Base-by-base conservation (phyloP, 768 basidiomycete species). In the Lactarius hatsudake region DNA sequence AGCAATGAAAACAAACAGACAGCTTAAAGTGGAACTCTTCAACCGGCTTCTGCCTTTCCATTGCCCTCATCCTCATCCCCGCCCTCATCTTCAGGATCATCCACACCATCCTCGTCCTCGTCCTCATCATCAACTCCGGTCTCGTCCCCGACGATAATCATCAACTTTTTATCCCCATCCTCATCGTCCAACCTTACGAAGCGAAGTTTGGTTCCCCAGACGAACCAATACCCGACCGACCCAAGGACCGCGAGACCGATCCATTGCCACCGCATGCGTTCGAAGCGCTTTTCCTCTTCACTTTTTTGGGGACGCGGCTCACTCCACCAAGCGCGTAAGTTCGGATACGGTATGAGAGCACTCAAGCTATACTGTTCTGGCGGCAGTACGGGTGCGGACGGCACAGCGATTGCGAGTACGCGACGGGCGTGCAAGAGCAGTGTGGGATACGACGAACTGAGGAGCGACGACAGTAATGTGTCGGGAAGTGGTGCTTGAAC, bases 401-500 rank as follows among this genome's bases (percentile, higher is more conserved):
- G 67, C 63, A 73, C 76, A 13, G 78, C 77, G 38, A 72, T 69
- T 2, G 78, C 62, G 54, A 79, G 73, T 54, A 92, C 76, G 36
- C 82, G 80, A 58, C 81, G 79, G 5, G 90, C 86, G 70, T 91
- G 89, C 8, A 81, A 75, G 15, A 83, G 76, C 51, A 93, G 80
- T 10, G 78, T 73, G 0, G 88, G 83, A 73, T 87, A 91, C 4
- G 83, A 81, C 7, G 83, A 82, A 2, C 72, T 72, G 10, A 92
- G 73, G 3, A 89, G 80, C 67, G 80, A 78, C 72, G 83, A 80
- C 9, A 93, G 68, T 18, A 86, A 74, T 3, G 84, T 76, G 69
- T 91, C 86, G 1, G 89, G 86, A 64, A 87, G 87, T 43, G 85
- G 82, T 6, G 87, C 83, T 55, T 82, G 76, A 4, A 81, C 67